phyloP scores from a whole-genome alignment of 805 yeast species.

The Vanderwaltozyma polyspora region DNA sequence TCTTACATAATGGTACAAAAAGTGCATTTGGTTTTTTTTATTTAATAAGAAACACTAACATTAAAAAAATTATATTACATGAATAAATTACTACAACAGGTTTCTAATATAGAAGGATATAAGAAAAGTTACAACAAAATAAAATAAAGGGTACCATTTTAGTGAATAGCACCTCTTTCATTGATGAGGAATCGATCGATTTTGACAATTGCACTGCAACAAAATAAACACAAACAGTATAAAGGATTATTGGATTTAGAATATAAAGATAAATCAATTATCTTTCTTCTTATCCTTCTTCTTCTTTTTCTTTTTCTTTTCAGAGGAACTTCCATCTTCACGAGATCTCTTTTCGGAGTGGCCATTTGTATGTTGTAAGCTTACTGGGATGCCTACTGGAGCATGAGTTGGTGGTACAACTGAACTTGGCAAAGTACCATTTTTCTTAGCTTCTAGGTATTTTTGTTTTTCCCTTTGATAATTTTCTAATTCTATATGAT shows the following conservation, averaged over 20 bases:
- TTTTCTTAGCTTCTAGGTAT: constrained; percentile 37
- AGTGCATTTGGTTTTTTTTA: too few relatives aligned
- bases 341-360: constrained; percentile 30
- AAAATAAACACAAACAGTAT: background rate
- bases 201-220: background rate
- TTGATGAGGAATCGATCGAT: too few relatives aligned
- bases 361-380: constrained; percentile 15
- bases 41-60: too few relatives aligned
- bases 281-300: constrained; percentile 31
- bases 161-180: too few relatives aligned
- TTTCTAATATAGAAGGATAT: too few relatives aligned
- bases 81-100: too few relatives aligned
- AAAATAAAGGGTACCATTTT: background rate
- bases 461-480: constrained; percentile 37
- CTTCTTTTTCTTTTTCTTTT: constrained; percentile 39
- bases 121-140: background rate
- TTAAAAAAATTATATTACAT: too few relatives aligned
- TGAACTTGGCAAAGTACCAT: constrained; percentile 23
- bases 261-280: background rate
- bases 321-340: constrained; percentile 25
- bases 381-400: constrained; percentile 32
- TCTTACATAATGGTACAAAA: too few relatives aligned
- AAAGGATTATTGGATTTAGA: background rate
- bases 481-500: constrained; percentile 32
- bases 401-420: constrained; percentile 28